Evolutionary conservation across 345 rosid species (phyloP).

Genomic region (Lepidium sativum): DNA sequence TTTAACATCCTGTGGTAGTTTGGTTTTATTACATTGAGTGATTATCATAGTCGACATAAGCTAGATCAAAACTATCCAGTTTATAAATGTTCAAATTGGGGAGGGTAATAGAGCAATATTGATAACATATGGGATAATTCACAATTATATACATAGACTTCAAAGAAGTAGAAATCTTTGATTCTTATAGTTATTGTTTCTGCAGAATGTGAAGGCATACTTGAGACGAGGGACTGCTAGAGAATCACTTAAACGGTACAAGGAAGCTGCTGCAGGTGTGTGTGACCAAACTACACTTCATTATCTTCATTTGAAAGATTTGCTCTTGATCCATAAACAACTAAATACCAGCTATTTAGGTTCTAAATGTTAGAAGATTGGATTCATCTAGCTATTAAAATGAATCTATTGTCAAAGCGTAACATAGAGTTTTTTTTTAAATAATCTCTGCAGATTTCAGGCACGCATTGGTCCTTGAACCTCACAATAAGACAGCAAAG

Average conservation of each 20-base stretch:
- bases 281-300: background rate
- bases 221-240: slow-evolving; percentile 90
- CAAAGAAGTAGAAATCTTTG: background rate
- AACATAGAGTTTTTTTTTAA: background rate
- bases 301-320: background rate
- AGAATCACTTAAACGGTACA: slow-evolving; percentile 64
- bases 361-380: background rate
- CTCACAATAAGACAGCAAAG: slow-evolving; percentile 73
- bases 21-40: background rate
- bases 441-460: slow-evolving; percentile 55
- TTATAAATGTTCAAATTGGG: no score
- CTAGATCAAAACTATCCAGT: no score
- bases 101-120: no score
- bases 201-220: slow-evolving; percentile 90
- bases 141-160: no score
- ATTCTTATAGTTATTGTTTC: slow-evolving; percentile 2
- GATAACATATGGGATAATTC: no score
- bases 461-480: slow-evolving; percentile 84
- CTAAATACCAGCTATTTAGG: background rate
- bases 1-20: background rate
- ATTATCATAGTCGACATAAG: no score
- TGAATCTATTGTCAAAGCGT: background rate
- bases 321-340: background rate
- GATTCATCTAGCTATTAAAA: background rate
- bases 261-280: slow-evolving; percentile 83